Evolutionary conservation across 208 protist species (phyloP), one percentile per base, ranked within the genome.

Genomic region (Trypanosoma scelopori): DNA sequence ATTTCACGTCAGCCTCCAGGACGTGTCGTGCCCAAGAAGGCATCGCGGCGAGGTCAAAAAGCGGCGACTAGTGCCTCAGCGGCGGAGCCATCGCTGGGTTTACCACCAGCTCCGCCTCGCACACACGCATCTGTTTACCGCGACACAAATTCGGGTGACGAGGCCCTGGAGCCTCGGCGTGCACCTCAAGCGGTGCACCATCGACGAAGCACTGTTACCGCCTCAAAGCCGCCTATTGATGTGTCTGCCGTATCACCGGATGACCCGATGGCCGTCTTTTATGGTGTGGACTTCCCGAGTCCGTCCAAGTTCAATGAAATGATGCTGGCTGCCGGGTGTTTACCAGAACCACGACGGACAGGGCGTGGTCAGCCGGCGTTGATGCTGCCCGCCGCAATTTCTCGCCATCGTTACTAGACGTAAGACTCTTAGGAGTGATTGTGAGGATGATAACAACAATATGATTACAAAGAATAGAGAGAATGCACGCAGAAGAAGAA

Each of bases 231-330:
- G 20, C 48, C 60, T 5, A 23, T 39, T 23, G 5, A 32, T 3
- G 37, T 25, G 39, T 5, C 39, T 65, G 45, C 55, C 7, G 12
- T 37, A 37, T 37, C 32, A 37, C 32, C 71, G 3, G 77, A 78
- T 59, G 85, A 95, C 61, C 89, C 89, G 41, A 92, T 95, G 89
- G 81, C 83, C 13, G 82, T 95, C 28, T 92, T 95, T 63, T 92
- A 91, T 55, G 71, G 87, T 39, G 89, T 84, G 3, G 84, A 78
- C 43, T 95, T 95, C 57, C 85, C 85, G 5, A 92, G 85, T 47
- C 89, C 89, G 0, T 89, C 81, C 18, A 91, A 95, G 82, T 95
- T 95, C 64, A 85, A 95, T 16, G 84, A 91, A 49, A 90, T 95
- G 85, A 81, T 95, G 78, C 62, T 77, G 71, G 81, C 86, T 49